Base-by-base conservation (phyloP, 768 basidiomycete species). In the Pisolithus sp. region DNA sequence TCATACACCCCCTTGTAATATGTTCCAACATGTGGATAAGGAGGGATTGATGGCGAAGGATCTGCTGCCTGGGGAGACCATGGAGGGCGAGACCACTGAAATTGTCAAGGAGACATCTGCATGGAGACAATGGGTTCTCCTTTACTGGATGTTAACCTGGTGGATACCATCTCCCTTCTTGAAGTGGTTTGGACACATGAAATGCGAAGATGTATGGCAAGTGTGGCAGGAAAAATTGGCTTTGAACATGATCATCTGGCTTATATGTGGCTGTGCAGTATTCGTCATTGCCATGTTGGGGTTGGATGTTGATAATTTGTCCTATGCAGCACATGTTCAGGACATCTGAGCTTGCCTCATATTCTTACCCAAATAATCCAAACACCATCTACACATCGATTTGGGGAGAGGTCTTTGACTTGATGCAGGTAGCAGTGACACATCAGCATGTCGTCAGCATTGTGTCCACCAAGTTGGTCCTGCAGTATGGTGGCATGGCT, bases 211-310 rank as follows among this genome's bases (percentile, higher is more conserved):
- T 60, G 77, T 99, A 21, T 82, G 88, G 23, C 93, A 97, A 68
- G 96, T 96, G 2, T 99, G 96, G 96, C 75, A 94, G 53, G 96
- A 98, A 71, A 98, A 99, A 69, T 75, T 97, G 1, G 90, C 92
- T 3, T 79, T 97, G 62, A 97, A 98, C 68, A 68, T 99, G 53
- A 74, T 99, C 70, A 98, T 99, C 60, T 97, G 94, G 95, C 82
- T 96, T 62, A 74, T 89, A 28, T 97, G 93, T 57, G 86, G 68
- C n/a, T 82, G 82, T 59, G 85, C 91, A 0, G 77, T 93, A 43
- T 98, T 99, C 68, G 88, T 99, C 61, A 94, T 98, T 62, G 91
- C 90, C 9, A 68, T 94, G 23, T 75, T 98, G 26, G 92, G 91
- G n/a, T n/a, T n/a, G n/a, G n/a, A n/a, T n/a, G 10, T 67, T 78